Percentiles rank a stretch among this genome's conserved stretches.
phyloP scores from a whole-genome alignment of 2,329 filamentous ascomycete genomes.

The Colletotrichum eleusines region DNA sequence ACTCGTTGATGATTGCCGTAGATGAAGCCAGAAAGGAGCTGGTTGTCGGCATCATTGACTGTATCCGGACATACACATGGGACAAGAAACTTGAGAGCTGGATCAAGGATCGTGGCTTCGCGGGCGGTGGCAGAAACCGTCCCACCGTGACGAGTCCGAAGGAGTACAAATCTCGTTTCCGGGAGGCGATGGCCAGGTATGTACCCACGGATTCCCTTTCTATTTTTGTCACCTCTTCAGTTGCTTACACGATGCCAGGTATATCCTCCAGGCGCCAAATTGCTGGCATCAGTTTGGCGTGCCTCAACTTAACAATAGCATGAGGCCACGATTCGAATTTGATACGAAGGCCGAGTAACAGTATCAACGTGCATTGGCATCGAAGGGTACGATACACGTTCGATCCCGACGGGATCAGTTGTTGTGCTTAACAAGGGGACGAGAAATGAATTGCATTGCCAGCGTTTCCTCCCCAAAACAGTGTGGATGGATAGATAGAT shows the following conservation, averaged over 20 bases:
- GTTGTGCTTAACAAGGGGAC: background rate
- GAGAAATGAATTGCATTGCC: constrained; percentile 19
- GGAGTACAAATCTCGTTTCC: constrained; percentile 96
- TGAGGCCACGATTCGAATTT: constrained; percentile 41
- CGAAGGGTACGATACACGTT: too few relatives aligned
- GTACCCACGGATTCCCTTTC: constrained; percentile 49
- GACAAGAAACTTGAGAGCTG: constrained; percentile 99
- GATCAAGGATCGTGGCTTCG: constrained; percentile 97
- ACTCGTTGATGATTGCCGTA: constrained; percentile 97
- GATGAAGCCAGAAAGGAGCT: constrained; percentile 91
- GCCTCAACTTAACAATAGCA: constrained; percentile 41
- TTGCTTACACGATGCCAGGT: constrained; percentile 55
- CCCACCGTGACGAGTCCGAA: constrained; percentile 97
- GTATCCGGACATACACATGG: constrained; percentile 98
- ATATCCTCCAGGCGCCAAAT: constrained; percentile 80
- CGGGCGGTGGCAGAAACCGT: constrained; percentile 79
- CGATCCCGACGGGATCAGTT: background rate
- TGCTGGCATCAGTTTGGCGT: constrained; percentile 78
- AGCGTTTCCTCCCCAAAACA: constrained; percentile 10
- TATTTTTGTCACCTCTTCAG: background rate
- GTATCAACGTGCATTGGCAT: background rate
- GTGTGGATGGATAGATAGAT: background rate
- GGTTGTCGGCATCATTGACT: constrained; percentile 97
- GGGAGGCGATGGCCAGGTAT: constrained; percentile 95
- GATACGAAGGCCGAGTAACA: constrained; percentile 29